Conservation (phyloP, 2,329 filamentous ascomycete genomes). For the Pestalotiopsis sp. region DNA sequence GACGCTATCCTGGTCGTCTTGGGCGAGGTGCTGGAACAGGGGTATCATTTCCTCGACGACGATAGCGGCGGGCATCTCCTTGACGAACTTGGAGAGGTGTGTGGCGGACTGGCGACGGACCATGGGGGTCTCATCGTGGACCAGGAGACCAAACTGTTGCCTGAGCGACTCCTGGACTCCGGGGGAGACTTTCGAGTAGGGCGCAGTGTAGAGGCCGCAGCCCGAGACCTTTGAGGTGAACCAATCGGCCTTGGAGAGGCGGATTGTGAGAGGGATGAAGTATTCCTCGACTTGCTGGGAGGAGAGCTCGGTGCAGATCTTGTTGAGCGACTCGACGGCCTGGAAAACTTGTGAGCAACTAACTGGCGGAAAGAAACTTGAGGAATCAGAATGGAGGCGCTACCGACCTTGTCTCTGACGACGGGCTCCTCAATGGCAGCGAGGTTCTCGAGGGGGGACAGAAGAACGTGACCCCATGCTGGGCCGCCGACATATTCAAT, state of each 20-base stretch:
- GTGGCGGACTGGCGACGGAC: constrained; percentile 95
- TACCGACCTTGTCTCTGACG: constrained; percentile 89
- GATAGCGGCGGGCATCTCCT: constrained; percentile 88
- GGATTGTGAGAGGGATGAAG: constrained; percentile 93
- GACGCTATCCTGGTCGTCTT: constrained; percentile 97
- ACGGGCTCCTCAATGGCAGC: constrained; percentile 98
- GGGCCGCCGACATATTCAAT: constrained; percentile 97
- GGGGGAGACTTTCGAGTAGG: constrained; percentile 88
- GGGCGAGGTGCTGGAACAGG: constrained; percentile 93
- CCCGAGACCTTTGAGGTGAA: constrained; percentile 99
- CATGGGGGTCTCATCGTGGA: constrained; percentile 99
- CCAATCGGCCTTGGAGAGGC: constrained; percentile 99
- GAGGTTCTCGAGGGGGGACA: constrained; percentile 96
- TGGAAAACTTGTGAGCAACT: constrained; percentile 38
- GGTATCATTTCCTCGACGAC: constrained; percentile 99
- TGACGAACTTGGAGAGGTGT: constrained; percentile 96
- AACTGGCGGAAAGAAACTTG: constrained; percentile 11
- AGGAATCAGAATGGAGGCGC: constrained; percentile 12
- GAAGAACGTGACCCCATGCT: constrained; percentile 91
- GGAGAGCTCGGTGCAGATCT: constrained; percentile 93
- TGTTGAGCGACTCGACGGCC: constrained; percentile 99
- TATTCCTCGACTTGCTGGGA: constrained; percentile 93
- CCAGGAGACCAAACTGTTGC: constrained; percentile 88
- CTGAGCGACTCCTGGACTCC: constrained; percentile 89
- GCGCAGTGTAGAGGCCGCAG: constrained; percentile 90